Conservation (phyloP, 495 filamentous ascomycete species). For the Xanthoparmelia taractica region DNA sequence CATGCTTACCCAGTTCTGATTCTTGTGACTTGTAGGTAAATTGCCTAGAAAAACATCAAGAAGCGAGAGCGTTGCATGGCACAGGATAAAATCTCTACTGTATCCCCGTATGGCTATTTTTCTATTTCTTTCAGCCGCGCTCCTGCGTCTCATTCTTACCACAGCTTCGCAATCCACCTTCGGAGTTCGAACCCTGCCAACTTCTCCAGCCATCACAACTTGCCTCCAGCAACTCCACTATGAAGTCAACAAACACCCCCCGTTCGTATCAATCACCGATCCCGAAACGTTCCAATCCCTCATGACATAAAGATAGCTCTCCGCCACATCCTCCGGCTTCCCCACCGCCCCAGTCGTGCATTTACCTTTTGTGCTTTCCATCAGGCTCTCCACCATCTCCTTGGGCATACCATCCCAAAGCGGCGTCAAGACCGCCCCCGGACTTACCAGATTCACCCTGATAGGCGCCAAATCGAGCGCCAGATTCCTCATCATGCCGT, state of each 20-base stretch:
- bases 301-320: conserved; percentile 59
- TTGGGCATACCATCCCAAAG: conserved; percentile 34
- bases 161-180: no score
- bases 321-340: conserved; percentile 49
- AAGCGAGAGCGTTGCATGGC: background rate
- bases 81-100: background rate
- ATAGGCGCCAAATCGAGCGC: conserved; percentile 53
- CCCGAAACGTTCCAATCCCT: conserved; percentile 51
- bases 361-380: conserved; percentile 26
- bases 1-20: background rate
- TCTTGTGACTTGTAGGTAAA: background rate
- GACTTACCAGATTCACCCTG: conserved; percentile 52
- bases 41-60: background rate
- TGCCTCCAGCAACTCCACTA: background rate
- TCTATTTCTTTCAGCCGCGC: no score
- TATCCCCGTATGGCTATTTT: no score
- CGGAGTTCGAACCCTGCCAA: background rate
- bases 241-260: conserved; percentile 29
- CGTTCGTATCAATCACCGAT: conserved; percentile 35
- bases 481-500: conserved; percentile 42
- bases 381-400: conserved; percentile 28
- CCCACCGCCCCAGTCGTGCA: conserved; percentile 42
- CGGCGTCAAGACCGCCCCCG: conserved; percentile 49
- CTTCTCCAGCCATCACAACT: background rate
- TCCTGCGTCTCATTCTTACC: no score